Evolutionary conservation across 75 land plant genomes (phyloP).

Genomic region (Sequoia sempervirens): DNA sequence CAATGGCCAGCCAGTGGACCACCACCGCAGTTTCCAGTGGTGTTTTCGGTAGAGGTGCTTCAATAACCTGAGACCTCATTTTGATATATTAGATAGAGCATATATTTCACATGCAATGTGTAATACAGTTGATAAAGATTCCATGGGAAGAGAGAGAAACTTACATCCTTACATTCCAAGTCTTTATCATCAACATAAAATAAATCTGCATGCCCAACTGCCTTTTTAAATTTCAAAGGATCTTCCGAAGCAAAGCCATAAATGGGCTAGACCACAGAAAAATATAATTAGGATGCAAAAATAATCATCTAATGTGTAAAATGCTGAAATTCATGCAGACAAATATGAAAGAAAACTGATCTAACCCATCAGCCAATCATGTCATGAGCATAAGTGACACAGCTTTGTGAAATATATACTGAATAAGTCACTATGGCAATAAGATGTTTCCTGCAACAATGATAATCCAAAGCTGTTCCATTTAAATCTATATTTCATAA

Average conservation of each 20-base stretch:
- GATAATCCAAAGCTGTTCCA: neutral
- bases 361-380: neutral
- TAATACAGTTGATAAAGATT: neutral
- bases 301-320: neutral
- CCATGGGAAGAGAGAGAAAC: neutral
- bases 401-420: neutral
- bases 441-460: neutral
- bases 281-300: neutral
- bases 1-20: conserved; percentile 95
- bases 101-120: neutral
- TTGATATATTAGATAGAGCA: neutral
- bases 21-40: conserved; percentile 84
- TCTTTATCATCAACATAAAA: conserved; percentile 94
- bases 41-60: conserved; percentile 91
- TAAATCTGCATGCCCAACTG: conserved; percentile 85
- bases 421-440: neutral
- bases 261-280: conserved; percentile 56
- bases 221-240: conserved; percentile 90
- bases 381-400: neutral
- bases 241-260: conserved; percentile 97
- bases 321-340: neutral
- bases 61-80: conserved; percentile 55
- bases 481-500: neutral
- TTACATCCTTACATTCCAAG: conserved; percentile 90
- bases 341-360: neutral